Conservation (phyloP, 139 green algal species). For the Volvox reticuliferus region DNA sequence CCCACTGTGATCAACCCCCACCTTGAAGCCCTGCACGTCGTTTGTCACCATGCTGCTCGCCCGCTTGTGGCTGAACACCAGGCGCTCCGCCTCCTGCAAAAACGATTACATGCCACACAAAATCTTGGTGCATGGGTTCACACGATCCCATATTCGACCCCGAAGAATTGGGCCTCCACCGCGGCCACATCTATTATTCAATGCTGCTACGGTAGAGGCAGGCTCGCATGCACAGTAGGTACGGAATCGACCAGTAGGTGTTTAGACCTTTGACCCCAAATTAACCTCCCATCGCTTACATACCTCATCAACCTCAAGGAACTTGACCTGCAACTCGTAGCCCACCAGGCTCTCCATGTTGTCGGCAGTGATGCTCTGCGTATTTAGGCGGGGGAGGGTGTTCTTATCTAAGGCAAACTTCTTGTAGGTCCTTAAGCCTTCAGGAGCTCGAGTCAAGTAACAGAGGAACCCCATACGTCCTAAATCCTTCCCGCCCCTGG, state of each 20-base stretch:
- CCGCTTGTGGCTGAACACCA: slow-evolving; percentile 91
- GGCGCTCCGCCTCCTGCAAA: slow-evolving; percentile 76
- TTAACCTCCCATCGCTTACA: background rate
- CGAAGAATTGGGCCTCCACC: no score
- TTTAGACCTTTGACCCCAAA: no score
- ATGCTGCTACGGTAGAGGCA: no score
- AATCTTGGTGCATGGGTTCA: no score
- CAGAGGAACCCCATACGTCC: no score
- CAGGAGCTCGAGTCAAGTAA: no score
- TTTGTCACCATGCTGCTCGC: slow-evolving; percentile 15
- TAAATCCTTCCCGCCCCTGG: background rate
- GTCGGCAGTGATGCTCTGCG: slow-evolving; percentile 64
- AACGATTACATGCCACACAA: background rate
- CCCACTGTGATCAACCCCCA: background rate
- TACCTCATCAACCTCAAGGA: slow-evolving; percentile 96
- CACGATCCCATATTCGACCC: no score
- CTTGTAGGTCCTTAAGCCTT: no score
- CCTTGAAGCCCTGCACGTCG: slow-evolving; percentile 60
- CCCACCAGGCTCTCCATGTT: slow-evolving; percentile 87
- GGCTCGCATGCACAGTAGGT: no score
- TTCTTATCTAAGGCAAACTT: no score
- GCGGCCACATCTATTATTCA: no score
- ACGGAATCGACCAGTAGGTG: no score
- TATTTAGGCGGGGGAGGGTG: background rate
- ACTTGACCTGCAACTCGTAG: slow-evolving; percentile 87